Evolutionary conservation across 495 filamentous ascomycete species (phyloP).

Genomic region (Aspergillus biplanus): DNA sequence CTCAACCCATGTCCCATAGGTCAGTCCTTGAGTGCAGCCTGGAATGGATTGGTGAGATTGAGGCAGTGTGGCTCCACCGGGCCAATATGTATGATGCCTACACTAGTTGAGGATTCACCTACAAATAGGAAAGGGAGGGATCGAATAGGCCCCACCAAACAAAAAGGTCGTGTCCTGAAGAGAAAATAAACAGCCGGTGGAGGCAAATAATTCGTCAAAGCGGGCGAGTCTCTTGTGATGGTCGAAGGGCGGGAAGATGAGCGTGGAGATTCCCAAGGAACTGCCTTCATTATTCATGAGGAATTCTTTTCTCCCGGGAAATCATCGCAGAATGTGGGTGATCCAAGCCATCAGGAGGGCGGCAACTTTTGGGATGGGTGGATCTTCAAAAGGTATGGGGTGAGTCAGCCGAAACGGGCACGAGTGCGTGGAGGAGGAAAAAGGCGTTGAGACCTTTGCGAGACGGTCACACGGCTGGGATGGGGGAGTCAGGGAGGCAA

Average conservation of each 20-base stretch:
- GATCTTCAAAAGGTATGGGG: not conserved
- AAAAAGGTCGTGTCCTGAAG: slow-evolving; percentile 1
- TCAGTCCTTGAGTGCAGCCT: no score
- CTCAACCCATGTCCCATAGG: slow-evolving; percentile 16
- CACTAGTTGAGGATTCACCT: slow-evolving; percentile 24
- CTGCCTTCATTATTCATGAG: no score
- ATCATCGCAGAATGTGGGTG: no score
- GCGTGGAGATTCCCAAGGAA: not conserved
- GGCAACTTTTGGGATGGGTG: not conserved
- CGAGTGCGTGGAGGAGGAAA: slow-evolving; percentile 14
- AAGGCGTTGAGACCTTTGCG: not conserved
- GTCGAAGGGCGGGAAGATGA: not conserved
- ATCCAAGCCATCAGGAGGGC: no score
- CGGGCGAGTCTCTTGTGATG: not conserved
- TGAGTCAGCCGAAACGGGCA: slow-evolving; percentile 11
- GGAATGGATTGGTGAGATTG: not conserved
- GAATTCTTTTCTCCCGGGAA: no score
- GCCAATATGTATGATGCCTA: slow-evolving; percentile 31
- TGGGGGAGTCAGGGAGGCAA: not conserved
- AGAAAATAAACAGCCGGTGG: slow-evolving; percentile 4
- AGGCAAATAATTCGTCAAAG: slow-evolving; percentile 1
- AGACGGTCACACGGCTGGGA: slow-evolving; percentile 9
- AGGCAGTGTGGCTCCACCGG: slow-evolving; percentile 9
- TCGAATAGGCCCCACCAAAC: not conserved
- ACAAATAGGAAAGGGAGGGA: slow-evolving; percentile 26